Conservation (phyloP, 352 stramenopile species). For the Halophytophthora polymorphica region DNA sequence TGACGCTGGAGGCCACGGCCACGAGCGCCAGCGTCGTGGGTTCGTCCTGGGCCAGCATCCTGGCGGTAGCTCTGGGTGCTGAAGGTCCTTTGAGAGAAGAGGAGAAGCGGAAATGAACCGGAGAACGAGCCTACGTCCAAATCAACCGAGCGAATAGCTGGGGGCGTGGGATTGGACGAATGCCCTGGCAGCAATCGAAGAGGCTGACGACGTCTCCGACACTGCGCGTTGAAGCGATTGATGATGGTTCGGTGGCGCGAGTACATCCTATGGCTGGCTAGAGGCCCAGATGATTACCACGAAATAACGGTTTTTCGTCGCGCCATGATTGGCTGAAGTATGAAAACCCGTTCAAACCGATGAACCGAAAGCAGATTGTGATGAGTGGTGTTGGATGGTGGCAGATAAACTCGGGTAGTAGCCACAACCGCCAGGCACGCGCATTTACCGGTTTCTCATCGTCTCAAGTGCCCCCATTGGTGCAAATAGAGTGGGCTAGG, state of each 20-base stretch:
- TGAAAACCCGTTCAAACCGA: background rate
- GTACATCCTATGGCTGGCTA: slow-evolving; percentile 1
- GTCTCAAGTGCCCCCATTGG: background rate
- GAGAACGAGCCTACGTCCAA: too few relatives aligned
- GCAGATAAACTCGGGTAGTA: too few relatives aligned
- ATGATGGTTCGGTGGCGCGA: too few relatives aligned
- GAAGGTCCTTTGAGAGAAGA: too few relatives aligned
- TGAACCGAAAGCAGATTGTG: background rate
- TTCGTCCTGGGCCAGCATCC: slow-evolving; percentile 15
- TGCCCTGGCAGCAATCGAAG: too few relatives aligned
- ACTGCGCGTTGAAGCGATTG: too few relatives aligned
- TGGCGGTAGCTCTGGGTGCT: background rate
- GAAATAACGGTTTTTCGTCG: background rate
- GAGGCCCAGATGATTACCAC: slow-evolving; percentile 20
- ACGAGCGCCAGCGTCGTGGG: slow-evolving; percentile 23
- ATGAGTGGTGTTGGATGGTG: background rate
- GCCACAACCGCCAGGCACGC: too few relatives aligned
- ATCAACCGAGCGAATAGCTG: too few relatives aligned
- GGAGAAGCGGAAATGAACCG: too few relatives aligned
- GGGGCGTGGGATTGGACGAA: too few relatives aligned
- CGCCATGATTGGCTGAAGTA: slow-evolving; percentile 8
- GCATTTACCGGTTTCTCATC: background rate
- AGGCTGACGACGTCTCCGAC: too few relatives aligned
- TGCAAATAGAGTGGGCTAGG: background rate
- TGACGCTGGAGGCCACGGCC: slow-evolving; percentile 30